phyloP scores from a whole-genome alignment of 2,329 filamentous ascomycete species.

The Colletotrichum tabaci region DNA sequence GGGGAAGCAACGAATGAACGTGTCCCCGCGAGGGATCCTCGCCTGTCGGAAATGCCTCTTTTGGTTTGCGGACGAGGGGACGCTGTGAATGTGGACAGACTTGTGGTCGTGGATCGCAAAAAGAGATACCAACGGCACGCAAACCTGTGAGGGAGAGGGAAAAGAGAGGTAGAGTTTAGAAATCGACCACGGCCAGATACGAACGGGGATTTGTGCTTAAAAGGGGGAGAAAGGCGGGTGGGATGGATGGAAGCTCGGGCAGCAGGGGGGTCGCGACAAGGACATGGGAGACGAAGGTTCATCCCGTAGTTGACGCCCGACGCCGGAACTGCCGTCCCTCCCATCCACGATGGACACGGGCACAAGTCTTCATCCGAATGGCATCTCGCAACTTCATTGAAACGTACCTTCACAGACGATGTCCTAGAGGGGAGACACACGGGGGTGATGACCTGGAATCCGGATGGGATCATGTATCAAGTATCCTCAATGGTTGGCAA shows the following conservation, averaged over 20 bases:
- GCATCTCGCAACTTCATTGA: background rate
- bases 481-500: constrained; percentile 3
- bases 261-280: background rate
- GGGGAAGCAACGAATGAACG: constrained; percentile 77
- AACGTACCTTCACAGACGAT: constrained; percentile 43
- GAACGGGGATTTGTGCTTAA: constrained; percentile 15
- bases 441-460: constrained; percentile 34
- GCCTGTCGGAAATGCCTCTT: constrained; percentile 42
- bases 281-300: constrained; percentile 30
- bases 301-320: constrained; percentile 26
- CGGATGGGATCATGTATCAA: constrained; percentile 41
- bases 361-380: constrained; percentile 18
- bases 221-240: constrained; percentile 33
- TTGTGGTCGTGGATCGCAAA: constrained; percentile 46
- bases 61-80: background rate
- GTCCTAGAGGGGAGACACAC: constrained; percentile 14
- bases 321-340: background rate
- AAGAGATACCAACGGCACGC: constrained; percentile 57
- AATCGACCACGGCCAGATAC: constrained; percentile 44
- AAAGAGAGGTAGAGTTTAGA: constrained; percentile 43
- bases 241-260: constrained; percentile 22
- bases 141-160: constrained; percentile 55
- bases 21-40: constrained; percentile 69
- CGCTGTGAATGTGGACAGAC: constrained; percentile 57
- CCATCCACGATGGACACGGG: background rate